phyloP scores from a whole-genome alignment of 805 yeast genomes.

The Kazachstania africana region DNA sequence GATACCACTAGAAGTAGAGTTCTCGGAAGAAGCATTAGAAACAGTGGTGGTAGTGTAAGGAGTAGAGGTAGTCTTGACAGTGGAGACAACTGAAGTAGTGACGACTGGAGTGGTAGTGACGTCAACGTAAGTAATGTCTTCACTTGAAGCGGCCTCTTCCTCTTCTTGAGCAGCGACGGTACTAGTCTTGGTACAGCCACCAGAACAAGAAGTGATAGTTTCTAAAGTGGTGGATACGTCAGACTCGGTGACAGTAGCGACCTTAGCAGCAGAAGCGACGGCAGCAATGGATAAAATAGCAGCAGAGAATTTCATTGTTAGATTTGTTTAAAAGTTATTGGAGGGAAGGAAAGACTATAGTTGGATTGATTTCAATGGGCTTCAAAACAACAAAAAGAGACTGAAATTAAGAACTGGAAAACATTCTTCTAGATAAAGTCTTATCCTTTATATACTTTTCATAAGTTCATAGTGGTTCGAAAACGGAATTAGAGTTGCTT shows the following conservation, averaged over 20 bases:
- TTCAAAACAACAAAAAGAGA: no score
- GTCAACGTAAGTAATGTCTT: constrained; percentile 33
- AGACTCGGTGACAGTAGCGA: constrained; percentile 23
- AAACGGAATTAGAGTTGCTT: no score
- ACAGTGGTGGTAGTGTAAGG: constrained; percentile 9
- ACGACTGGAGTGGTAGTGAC: constrained; percentile 39
- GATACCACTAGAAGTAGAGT: constrained; percentile 3
- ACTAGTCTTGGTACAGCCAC: background rate
- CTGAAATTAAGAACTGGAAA: no score
- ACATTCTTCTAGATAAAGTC: no score
- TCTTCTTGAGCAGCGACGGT: constrained; percentile 1
- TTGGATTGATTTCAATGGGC: no score
- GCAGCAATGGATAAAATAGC: constrained; percentile 2
- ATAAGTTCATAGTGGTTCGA: no score
- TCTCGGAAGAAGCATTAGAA: constrained; percentile 1
- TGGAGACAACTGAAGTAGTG: constrained; percentile 35
- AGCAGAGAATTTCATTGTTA: constrained; percentile 5
- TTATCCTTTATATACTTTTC: no score
- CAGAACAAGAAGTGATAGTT: constrained; percentile 1
- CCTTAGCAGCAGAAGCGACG: constrained; percentile 4
- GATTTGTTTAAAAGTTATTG: constrained; percentile 1
- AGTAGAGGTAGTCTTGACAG: constrained; percentile 28
- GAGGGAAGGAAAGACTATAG: constrained; percentile 3
- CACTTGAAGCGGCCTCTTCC: constrained; percentile 11
- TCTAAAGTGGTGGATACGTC: constrained; percentile 40